These are phyloP conservation scores for Globisporangium recalcitrans DNA, from an alignment of 352 stramenopile genomes.

Conservation along the genomic window DNA sequence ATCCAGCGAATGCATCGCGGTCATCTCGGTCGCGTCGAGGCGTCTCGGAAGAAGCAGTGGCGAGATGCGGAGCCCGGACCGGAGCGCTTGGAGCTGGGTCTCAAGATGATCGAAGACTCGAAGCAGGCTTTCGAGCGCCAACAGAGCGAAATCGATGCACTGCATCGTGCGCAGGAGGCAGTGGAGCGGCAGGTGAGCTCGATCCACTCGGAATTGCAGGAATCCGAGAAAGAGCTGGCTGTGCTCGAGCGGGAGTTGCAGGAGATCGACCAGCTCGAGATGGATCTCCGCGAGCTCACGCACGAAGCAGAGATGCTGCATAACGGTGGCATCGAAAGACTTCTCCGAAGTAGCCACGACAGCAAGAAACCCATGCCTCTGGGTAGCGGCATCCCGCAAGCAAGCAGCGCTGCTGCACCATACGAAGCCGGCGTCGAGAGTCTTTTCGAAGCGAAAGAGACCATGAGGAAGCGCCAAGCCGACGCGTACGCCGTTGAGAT, in stretches of 20 bases:
- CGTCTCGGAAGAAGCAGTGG: slow-evolving; percentile 76
- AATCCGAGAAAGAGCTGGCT: slow-evolving; percentile 87
- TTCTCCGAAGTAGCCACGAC: slow-evolving; percentile 24
- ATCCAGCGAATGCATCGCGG: slow-evolving; percentile 90
- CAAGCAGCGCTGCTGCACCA: slow-evolving; percentile 11
- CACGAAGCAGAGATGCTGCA: slow-evolving; percentile 88
- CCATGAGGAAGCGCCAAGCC: slow-evolving; percentile 47
- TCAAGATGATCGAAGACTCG: slow-evolving; percentile 90
- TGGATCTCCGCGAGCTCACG: slow-evolving; percentile 86
- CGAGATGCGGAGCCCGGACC: slow-evolving; percentile 81
- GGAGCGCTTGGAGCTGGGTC: slow-evolving; percentile 84
- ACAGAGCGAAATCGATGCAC: slow-evolving; percentile 88
- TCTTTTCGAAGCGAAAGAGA: slow-evolving; percentile 42
- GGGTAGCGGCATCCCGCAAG: slow-evolving; percentile 41
- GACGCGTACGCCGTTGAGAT: slow-evolving; percentile 91
- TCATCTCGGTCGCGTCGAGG: slow-evolving; percentile 64
- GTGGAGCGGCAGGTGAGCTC: slow-evolving; percentile 86
- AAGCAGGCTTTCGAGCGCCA: slow-evolving; percentile 91
- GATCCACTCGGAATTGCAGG: slow-evolving; percentile 88
- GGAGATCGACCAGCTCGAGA: slow-evolving; percentile 91
- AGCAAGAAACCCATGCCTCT: slow-evolving; percentile 28
- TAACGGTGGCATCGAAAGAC: slow-evolving; percentile 49
- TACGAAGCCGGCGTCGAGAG: slow-evolving; percentile 52
- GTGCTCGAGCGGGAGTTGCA: slow-evolving; percentile 89
- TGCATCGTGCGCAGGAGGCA: slow-evolving; percentile 88